Evolutionary conservation across 352 stramenopile genomes (phyloP).

Genomic region (Pythium biforme): DNA sequence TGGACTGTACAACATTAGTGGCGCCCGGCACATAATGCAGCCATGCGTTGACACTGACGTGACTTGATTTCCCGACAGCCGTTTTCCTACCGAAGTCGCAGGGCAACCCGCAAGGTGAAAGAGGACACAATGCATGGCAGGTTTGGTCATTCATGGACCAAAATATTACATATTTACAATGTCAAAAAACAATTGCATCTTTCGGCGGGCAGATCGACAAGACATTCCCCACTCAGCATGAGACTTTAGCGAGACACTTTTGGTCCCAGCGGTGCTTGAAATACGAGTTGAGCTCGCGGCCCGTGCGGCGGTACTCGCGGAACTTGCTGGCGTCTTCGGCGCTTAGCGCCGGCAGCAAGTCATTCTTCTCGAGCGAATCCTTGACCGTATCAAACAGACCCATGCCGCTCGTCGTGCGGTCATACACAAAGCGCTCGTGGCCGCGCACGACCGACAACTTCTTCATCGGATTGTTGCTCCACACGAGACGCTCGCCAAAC

Average conservation of each 20-base stretch:
- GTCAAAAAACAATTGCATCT: neutral
- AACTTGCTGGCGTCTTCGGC: conserved; percentile 17
- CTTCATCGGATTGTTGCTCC: conserved; percentile 54
- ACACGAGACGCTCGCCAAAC: conserved; percentile 39
- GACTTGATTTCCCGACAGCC: too few species aligned
- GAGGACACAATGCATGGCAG: neutral
- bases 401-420: conserved; percentile 33
- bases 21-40: neutral
- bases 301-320: conserved; percentile 11
- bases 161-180: neutral
- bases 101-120: neutral
- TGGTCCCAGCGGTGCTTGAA: conserved; percentile 51
- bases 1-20: neutral
- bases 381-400: conserved; percentile 36
- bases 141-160: neutral
- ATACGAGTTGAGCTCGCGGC: conserved; percentile 45
- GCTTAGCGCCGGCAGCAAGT: conserved; percentile 34
- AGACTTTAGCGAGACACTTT: conserved; percentile 33
- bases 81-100: too few species aligned
- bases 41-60: neutral
- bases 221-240: conserved; percentile 15
- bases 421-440: conserved; percentile 42
- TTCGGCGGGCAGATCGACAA: neutral
- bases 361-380: conserved; percentile 38
- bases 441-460: conserved; percentile 43